These are phyloP conservation scores for Jamesozyma spencerorum DNA, from an alignment of 805 yeast genomes.

Conservation along the genomic window DNA sequence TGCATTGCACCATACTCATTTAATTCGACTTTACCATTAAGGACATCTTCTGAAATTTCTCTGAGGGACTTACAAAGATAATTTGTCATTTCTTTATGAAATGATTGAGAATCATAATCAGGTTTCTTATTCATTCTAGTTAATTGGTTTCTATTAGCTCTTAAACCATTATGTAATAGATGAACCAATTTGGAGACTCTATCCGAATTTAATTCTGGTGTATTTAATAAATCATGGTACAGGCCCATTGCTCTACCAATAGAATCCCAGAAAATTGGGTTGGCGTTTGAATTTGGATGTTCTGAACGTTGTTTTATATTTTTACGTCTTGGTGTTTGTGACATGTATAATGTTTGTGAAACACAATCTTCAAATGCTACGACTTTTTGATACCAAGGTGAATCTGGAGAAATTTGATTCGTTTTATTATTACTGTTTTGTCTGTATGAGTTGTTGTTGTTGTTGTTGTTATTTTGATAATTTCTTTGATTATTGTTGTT, in stretches of 20 bases:
- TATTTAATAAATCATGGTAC: constrained; percentile 38
- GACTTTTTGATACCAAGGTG: constrained; percentile 44
- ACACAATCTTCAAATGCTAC: constrained; percentile 45
- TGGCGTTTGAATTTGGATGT: constrained; percentile 35
- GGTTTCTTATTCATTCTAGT: constrained; percentile 49
- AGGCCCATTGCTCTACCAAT: constrained; percentile 42
- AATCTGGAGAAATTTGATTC: constrained; percentile 22
- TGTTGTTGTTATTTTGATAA: constrained; percentile 2
- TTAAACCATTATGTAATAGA: constrained; percentile 44
- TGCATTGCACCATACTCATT: constrained; percentile 51
- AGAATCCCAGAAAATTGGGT: constrained; percentile 44
- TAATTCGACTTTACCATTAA: constrained; percentile 36
- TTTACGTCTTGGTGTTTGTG: constrained; percentile 29
- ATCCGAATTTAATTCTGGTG: constrained; percentile 39
- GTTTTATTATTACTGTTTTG: constrained; percentile 12
- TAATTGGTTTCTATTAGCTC: constrained; percentile 46
- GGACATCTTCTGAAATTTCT: constrained; percentile 42
- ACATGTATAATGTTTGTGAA: constrained; percentile 29
- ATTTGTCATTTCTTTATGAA: constrained; percentile 44
- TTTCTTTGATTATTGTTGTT: constrained; percentile 1
- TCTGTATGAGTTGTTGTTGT: constrained; percentile 1
- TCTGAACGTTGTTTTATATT: constrained; percentile 23
- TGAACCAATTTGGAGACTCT: constrained; percentile 44
- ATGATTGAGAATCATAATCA: constrained; percentile 51
- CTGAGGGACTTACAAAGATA: constrained; percentile 42